Evolutionary conservation across 2,329 filamentous ascomycete genomes (phyloP).

Genomic region (Apiospora pterosperma): DNA sequence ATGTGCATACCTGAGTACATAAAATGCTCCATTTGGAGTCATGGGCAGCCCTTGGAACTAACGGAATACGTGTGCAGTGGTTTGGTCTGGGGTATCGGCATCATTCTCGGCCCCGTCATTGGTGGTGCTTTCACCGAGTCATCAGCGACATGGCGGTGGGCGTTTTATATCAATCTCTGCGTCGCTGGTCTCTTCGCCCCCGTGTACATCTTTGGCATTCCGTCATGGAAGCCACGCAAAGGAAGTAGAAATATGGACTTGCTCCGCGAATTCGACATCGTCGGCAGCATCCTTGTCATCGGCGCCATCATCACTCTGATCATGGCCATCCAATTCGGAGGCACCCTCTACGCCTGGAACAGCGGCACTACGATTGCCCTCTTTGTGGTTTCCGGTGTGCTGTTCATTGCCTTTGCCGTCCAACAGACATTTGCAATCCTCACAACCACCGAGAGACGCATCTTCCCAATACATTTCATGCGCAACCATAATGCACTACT

Average conservation of each 20-base stretch:
- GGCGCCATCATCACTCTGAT: slow-evolving; percentile 38
- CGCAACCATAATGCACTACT: slow-evolving; percentile 3
- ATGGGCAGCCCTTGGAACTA: no score
- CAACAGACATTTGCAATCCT: slow-evolving; percentile 42
- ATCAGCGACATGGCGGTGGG: slow-evolving; percentile 41
- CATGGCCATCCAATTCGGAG: slow-evolving; percentile 50
- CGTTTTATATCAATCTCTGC: slow-evolving; percentile 56
- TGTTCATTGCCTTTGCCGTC: slow-evolving; percentile 38
- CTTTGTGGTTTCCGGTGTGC: slow-evolving; percentile 38
- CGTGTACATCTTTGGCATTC: slow-evolving; percentile 31
- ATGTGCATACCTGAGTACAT: no score
- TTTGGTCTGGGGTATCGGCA: slow-evolving; percentile 39
- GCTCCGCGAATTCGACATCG: slow-evolving; percentile 35
- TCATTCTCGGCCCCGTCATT: slow-evolving; percentile 43
- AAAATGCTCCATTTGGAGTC: no score
- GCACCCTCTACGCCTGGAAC: slow-evolving; percentile 45
- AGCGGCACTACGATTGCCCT: slow-evolving; percentile 40
- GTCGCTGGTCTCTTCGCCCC: slow-evolving; percentile 34
- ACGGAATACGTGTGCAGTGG: slow-evolving; percentile 7
- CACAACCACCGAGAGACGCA: slow-evolving; percentile 30
- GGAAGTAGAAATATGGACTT: slow-evolving; percentile 17
- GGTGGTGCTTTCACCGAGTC: slow-evolving; percentile 42
- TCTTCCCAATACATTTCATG: slow-evolving; percentile 49
- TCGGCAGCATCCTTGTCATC: slow-evolving; percentile 39
- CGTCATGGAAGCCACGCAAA: slow-evolving; percentile 14